A percentile compares a stretch with the other conserved stretches of the same genome.
These are phyloP conservation scores for Neofusicoccum kwambonambiense DNA, from an alignment of 2,329 filamentous ascomycete genomes.

Conservation along the genomic window DNA sequence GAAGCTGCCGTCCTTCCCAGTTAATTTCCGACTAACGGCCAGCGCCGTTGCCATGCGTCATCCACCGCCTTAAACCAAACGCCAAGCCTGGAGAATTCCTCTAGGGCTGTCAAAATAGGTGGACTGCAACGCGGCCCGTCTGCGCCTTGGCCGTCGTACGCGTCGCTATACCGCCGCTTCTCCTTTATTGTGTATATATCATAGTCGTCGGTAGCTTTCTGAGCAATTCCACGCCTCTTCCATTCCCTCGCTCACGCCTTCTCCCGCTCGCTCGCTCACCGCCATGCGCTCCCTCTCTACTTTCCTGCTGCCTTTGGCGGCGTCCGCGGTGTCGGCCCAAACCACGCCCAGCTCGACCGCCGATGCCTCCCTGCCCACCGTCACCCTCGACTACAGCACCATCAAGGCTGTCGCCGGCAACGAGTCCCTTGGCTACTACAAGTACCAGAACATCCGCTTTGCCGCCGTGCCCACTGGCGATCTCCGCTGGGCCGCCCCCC, in stretches of 20 bases:
- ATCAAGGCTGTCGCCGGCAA: constrained; percentile 24
- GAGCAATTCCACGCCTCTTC: neutral
- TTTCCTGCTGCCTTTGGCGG: neutral
- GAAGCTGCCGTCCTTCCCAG: neutral
- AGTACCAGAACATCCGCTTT: constrained; percentile 47
- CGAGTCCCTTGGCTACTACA: constrained; percentile 33
- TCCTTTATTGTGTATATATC: constrained; percentile 6
- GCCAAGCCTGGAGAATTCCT: neutral
- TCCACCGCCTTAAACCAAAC: neutral
- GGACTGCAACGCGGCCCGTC: constrained; percentile 4
- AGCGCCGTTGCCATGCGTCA: neutral
- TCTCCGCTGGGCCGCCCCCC: constrained; percentile 43
- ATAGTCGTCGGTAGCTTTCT: neutral
- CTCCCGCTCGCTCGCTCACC: neutral
- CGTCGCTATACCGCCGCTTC: neutral
- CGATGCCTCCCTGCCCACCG: constrained; percentile 20
- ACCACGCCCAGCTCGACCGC: neutral
- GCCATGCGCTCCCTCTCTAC: constrained; percentile 1
- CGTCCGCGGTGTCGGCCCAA: neutral
- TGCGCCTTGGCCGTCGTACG: constrained; percentile 1
- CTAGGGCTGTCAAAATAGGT: neutral
- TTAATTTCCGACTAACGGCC: neutral
- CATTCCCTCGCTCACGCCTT: neutral
- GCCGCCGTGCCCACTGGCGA: constrained; percentile 44
- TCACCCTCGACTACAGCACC: constrained; percentile 31